These are phyloP conservation scores for Debaryomyces hansenii DNA, from an alignment of 805 yeast species.

Conservation along the genomic window DNA sequence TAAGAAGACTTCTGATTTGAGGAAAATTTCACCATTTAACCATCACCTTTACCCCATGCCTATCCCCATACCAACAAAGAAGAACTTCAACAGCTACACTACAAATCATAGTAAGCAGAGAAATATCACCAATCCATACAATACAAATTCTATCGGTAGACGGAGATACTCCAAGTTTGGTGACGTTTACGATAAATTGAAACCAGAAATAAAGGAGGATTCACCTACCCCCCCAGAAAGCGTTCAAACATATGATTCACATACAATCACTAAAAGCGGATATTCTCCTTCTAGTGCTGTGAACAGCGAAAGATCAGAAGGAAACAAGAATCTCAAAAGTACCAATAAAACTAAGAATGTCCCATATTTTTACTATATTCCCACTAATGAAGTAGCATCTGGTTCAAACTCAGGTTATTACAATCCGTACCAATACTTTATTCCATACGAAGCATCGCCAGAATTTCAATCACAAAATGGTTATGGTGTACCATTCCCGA, in stretches of 20 bases:
- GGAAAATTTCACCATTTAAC: conserved; percentile 2
- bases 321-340: background rate
- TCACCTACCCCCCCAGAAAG: conserved; percentile 13
- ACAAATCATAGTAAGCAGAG: conserved; percentile 10
- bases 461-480: conserved; percentile 2
- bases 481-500: conserved; percentile 12
- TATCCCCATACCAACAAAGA: conserved; percentile 3
- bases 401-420: conserved; percentile 25
- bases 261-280: conserved; percentile 7
- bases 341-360: conserved; percentile 2
- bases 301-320: conserved; percentile 11
- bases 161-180: background rate
- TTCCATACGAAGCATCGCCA: conserved; percentile 18
- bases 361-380: conserved; percentile 19
- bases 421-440: conserved; percentile 25
- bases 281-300: conserved; percentile 11
- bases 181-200: background rate
- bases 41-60: conserved; percentile 7
- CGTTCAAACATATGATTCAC: conserved; percentile 9
- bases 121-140: background rate
- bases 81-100: conserved; percentile 12
- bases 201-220: conserved; percentile 2
- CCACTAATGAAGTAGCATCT: conserved; percentile 12
- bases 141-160: background rate
- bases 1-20: background rate